phyloP scores from a whole-genome alignment of 225 moss, liverwort and hornwort genomes.

The Bryoerythrophyllum caledonicum region DNA sequence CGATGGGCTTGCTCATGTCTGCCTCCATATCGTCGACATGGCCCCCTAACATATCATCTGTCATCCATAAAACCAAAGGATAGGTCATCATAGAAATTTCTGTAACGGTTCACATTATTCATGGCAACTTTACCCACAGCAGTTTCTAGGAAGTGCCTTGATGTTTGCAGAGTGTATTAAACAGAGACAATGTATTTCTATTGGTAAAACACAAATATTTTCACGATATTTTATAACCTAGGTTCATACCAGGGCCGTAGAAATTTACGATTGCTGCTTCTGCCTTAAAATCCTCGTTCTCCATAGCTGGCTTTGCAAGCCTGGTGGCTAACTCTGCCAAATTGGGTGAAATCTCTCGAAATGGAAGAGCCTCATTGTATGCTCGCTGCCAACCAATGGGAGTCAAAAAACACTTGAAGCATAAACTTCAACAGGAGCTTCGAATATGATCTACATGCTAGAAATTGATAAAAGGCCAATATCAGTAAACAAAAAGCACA shows the following conservation, averaged over 20 bases:
- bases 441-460: neutral
- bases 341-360: conserved; percentile 62
- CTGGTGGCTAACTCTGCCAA: conserved; percentile 70
- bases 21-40: conserved; percentile 99
- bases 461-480: neutral
- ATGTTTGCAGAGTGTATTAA: neutral
- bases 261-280: conserved; percentile 97
- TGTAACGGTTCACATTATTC: neutral
- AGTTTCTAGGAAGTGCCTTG: conserved; percentile 1
- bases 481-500: neutral
- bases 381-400: conserved; percentile 58
- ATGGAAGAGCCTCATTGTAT: conserved; percentile 75
- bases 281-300: conserved; percentile 62
- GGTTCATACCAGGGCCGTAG: conserved; percentile 78
- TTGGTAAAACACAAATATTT: neutral
- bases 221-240: neutral
- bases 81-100: neutral
- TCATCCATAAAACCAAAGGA: conserved; percentile 19
- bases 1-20: conserved; percentile 96
- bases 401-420: neutral
- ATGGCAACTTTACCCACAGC: conserved; percentile 3
- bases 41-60: conserved; percentile 99
- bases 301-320: conserved; percentile 80
- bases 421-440: conserved; percentile 7
- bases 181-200: neutral